These are phyloP conservation scores for Ogataea chonburiensis DNA, from an alignment of 805 yeast species.

Conservation along the genomic window DNA sequence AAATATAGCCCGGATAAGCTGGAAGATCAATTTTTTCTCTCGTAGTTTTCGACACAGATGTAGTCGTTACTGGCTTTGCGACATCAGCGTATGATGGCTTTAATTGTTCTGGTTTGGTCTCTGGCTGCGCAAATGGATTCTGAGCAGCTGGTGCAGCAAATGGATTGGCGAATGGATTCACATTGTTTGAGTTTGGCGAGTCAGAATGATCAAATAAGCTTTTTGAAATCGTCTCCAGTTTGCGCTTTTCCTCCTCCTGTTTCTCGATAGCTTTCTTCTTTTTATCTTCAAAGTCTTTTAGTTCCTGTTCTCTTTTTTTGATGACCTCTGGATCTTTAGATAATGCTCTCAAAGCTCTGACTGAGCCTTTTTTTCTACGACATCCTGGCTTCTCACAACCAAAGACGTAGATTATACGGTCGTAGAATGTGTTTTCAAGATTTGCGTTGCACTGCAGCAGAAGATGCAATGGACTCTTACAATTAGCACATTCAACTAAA, in stretches of 20 bases:
- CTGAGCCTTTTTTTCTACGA: constrained; percentile 63
- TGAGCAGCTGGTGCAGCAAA: constrained; percentile 16
- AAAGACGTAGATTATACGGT: constrained; percentile 78
- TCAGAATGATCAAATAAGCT: constrained; percentile 40
- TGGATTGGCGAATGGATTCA: constrained; percentile 31
- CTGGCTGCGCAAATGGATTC: constrained; percentile 16
- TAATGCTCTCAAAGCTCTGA: constrained; percentile 77
- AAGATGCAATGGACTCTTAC: constrained; percentile 61
- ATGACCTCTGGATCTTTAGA: constrained; percentile 54
- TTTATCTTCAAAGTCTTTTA: constrained; percentile 41
- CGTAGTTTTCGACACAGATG: constrained; percentile 2
- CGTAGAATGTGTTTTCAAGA: constrained; percentile 66
- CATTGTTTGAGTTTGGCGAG: constrained; percentile 13
- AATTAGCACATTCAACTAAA: constrained; percentile 61
- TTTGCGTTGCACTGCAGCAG: constrained; percentile 82
- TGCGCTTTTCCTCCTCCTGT: constrained; percentile 41
- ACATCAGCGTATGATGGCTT: constrained; percentile 23
- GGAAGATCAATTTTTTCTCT: constrained; percentile 37
- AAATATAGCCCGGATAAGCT: constrained; percentile 60
- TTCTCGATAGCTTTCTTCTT: constrained; percentile 44
- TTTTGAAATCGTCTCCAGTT: constrained; percentile 37
- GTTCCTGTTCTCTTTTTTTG: constrained; percentile 38
- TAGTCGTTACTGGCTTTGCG: constrained; percentile 13
- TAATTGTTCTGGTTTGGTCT: constrained; percentile 2
- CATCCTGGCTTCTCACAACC: constrained; percentile 67